These are phyloP conservation scores for Boechera retrofracta DNA, from an alignment of 345 rosid species.

Conservation along the genomic window DNA sequence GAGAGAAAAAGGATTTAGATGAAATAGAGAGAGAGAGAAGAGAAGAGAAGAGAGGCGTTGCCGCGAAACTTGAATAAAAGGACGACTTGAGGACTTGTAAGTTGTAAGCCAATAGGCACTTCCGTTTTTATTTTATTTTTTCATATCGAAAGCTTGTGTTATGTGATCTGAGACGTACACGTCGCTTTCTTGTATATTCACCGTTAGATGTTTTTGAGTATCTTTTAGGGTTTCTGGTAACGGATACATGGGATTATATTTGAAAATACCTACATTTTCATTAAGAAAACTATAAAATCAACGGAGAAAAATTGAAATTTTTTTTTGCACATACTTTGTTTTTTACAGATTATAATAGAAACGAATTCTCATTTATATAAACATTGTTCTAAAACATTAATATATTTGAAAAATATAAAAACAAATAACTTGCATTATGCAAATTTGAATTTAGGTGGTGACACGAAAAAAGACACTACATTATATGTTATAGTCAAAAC, in stretches of 20 bases:
- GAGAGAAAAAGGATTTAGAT: slow-evolving; percentile 5
- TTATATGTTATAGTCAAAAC: neutral
- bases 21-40: slow-evolving; percentile 8
- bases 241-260: slow-evolving; percentile 45
- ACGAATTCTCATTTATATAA: neutral
- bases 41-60: slow-evolving; percentile 55
- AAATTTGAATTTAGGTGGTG: no score
- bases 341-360: neutral
- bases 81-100: slow-evolving; percentile 39
- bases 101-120: slow-evolving; percentile 48
- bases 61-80: slow-evolving; percentile 95
- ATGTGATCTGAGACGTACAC: slow-evolving; percentile 17
- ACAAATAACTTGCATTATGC: no score
- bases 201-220: slow-evolving; percentile 23
- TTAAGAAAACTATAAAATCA: neutral
- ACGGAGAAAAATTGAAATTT: neutral
- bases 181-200: neutral
- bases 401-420: no score
- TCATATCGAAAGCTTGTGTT: neutral
- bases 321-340: neutral
- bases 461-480: neutral
- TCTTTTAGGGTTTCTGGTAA: slow-evolving; percentile 40
- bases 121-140: neutral
- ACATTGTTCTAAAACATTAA: neutral
- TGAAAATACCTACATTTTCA: slow-evolving; percentile 16